Conservation (phyloP, 176 grass and related monocot species). For the Oryza coarctata region DNA sequence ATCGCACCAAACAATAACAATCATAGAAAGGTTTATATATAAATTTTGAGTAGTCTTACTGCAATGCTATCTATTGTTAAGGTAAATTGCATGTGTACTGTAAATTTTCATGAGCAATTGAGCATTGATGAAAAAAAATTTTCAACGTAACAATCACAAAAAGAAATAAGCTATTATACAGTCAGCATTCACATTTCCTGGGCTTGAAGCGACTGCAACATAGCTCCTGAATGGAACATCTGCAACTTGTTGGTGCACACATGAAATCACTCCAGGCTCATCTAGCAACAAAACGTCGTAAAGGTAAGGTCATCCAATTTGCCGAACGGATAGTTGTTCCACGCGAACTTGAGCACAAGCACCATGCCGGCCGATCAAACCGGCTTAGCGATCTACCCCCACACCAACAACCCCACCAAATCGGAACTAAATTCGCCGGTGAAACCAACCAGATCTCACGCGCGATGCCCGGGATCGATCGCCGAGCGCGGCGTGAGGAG, state of each 20-base stretch:
- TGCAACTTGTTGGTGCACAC: not conserved
- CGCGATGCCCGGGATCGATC: not conserved
- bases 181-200: not conserved
- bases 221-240: not conserved
- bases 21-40: not conserved
- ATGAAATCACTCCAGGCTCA: not conserved
- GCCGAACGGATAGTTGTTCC: not conserved
- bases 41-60: not conserved
- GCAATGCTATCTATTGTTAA: not conserved
- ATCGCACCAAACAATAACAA: not conserved
- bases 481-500: not conserved
- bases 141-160: not conserved
- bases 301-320: not conserved
- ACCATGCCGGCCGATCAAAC: not conserved
- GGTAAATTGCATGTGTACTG: not conserved
- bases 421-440: not conserved
- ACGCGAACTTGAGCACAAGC: not conserved
- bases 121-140: not conserved
- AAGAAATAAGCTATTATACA: not conserved
- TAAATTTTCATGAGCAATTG: not conserved
- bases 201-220: too few relatives aligned
- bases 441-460: conserved; percentile 2
- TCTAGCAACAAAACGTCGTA: not conserved
- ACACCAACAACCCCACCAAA: not conserved
- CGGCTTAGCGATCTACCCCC: not conserved